Percentiles rank a stretch among this genome's conserved stretches.
Conservation (phyloP, 345 rosid genomes). For the Odontarrhena argentea region DNA sequence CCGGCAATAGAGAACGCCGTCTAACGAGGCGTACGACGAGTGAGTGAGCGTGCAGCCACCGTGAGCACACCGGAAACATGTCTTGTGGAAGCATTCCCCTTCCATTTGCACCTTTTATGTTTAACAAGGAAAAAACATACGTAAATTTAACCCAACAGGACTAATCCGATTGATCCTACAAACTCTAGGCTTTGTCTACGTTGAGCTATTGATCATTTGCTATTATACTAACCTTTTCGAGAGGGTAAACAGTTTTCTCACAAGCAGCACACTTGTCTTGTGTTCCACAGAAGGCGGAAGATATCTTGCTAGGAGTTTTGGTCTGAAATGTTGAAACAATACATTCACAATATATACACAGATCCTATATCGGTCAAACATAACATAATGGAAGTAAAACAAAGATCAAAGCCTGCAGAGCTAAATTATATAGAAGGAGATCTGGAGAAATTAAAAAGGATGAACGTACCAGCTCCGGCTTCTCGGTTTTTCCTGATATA, state of each 20-base stretch:
- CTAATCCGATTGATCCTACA: no score
- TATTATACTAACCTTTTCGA: conserved; percentile 71
- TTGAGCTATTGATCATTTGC: no score
- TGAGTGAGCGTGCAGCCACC: conserved; percentile 91
- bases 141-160: neutral
- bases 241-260: conserved; percentile 83
- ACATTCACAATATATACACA: no score
- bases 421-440: neutral
- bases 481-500: conserved; percentile 56
- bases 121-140: neutral
- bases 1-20: conserved; percentile 90
- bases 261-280: conserved; percentile 94
- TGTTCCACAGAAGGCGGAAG: conserved; percentile 86
- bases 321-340: conserved; percentile 44
- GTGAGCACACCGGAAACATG: conserved; percentile 95
- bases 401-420: no score
- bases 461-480: conserved; percentile 61
- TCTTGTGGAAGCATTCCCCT: conserved; percentile 91
- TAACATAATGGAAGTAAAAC: no score
- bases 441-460: neutral
- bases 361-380: no score
- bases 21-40: conserved; percentile 87
- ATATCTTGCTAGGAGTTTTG: conserved; percentile 80
- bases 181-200: no score
- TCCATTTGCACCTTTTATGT: conserved; percentile 69